Base-by-base conservation (phyloP, 192 early-diverging fungal genomes). In the Mortierella claussenii region DNA sequence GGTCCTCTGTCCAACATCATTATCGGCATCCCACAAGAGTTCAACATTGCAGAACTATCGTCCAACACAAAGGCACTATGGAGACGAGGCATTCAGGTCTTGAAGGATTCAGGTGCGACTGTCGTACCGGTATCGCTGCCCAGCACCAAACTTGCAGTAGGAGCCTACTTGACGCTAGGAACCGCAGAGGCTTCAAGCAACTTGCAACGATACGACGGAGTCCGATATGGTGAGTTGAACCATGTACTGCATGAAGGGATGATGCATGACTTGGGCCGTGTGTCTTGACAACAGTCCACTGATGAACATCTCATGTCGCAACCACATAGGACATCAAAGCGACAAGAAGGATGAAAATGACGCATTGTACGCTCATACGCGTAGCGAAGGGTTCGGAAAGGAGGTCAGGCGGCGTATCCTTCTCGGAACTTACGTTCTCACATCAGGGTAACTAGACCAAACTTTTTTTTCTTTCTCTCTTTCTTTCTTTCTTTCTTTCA, bases 181-280 rank as follows among this genome's bases (percentile, higher is more conserved):
- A 84, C 90, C 24, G 95, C 96, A 6, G 96, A 98, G 79, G 95
- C 96, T 1, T 91, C 89, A 6, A 96, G 94, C 20, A 98, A 98
- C 67, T 71, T 98, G 46, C 89, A 95, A 46, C 83, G 93, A 48
- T 98, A 85, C 60, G 94, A 97, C 69, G 96, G 96, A 7, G 61
- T 94, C 9, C 86, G 93, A 55, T 98, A 93, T 75, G 96, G 96
- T 79, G 55, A 67, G 51, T 71, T 12, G 8, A 27, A n/a, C n/a
- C n/a, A n/a, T n/a, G n/a, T n/a, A n/a, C n/a, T n/a, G n/a, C n/a
- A n/a, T n/a, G n/a, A n/a, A n/a, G n/a, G n/a, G n/a, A n/a, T n/a
- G n/a, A n/a, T n/a, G n/a, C n/a, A n/a, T n/a, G n/a, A n/a, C n/a
- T n/a, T n/a, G n/a, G n/a, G n/a, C n/a, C n/a, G n/a, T n/a, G n/a